Evolutionary conservation across 805 yeast genomes (phyloP).

Genomic region (Pichia exigua): DNA sequence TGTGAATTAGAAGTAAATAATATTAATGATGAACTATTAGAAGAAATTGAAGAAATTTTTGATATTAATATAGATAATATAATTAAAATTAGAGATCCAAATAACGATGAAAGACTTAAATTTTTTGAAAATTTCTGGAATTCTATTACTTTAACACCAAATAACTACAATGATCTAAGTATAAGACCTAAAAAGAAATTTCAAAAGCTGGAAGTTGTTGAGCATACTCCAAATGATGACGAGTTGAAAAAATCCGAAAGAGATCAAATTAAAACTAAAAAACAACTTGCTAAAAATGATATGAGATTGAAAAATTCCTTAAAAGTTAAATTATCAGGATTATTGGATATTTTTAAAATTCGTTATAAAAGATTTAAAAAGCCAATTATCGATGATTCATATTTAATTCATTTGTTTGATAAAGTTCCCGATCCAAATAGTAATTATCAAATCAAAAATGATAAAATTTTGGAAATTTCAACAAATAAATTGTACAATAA

Average conservation of each 20-base stretch:
- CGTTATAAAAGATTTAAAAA: slow-evolving; percentile 86
- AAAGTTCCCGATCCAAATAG: slow-evolving; percentile 34
- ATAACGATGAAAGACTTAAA: slow-evolving; percentile 36
- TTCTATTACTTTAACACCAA: slow-evolving; percentile 61
- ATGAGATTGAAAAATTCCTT: slow-evolving; percentile 76
- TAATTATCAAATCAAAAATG: slow-evolving; percentile 45
- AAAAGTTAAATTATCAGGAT: slow-evolving; percentile 75
- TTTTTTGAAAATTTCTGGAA: slow-evolving; percentile 50
- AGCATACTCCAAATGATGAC: background rate
- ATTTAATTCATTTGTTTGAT: slow-evolving; percentile 71
- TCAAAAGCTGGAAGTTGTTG: slow-evolving; percentile 30
- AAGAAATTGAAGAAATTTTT: slow-evolving; percentile 40
- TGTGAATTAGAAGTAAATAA: slow-evolving; percentile 61
- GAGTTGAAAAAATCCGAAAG: slow-evolving; percentile 7
- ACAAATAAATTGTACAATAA: slow-evolving; percentile 71
- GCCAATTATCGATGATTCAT: slow-evolving; percentile 77
- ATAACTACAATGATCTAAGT: slow-evolving; percentile 56
- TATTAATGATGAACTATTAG: slow-evolving; percentile 35
- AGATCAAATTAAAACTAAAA: slow-evolving; percentile 43
- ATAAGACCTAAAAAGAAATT: slow-evolving; percentile 46
- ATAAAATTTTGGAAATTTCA: slow-evolving; percentile 72
- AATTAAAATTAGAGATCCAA: slow-evolving; percentile 34
- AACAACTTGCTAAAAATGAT: slow-evolving; percentile 41
- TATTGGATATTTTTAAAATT: slow-evolving; percentile 83
- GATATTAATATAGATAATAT: slow-evolving; percentile 49